Evolutionary conservation across 2,329 filamentous ascomycete genomes (phyloP).

Genomic region (Ilyonectria robusta): DNA sequence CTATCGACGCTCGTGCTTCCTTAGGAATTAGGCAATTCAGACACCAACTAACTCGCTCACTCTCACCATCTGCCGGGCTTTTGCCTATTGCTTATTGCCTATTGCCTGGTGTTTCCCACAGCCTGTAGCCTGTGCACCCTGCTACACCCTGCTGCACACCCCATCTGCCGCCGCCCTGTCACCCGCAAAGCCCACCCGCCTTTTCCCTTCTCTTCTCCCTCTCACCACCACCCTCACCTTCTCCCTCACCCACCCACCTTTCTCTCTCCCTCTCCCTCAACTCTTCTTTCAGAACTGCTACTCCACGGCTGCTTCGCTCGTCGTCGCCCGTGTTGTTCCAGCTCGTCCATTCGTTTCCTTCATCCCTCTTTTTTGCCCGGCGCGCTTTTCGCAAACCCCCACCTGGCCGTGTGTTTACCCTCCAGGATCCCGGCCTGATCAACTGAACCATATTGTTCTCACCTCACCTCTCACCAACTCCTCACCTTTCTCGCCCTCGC

Average conservation of each 20-base stretch:
- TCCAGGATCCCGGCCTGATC: conserved; percentile 24
- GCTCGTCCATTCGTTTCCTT: conserved; percentile 50
- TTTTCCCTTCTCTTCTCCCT: conserved; percentile 31
- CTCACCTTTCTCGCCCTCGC: conserved; percentile 14
- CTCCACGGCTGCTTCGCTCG: conserved; percentile 40
- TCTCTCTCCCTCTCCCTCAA: conserved; percentile 31
- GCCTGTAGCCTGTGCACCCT: not conserved
- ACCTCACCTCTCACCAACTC: conserved; percentile 1
- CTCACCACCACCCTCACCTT: conserved; percentile 36
- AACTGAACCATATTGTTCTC: conserved; percentile 12
- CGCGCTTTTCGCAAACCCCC: conserved; percentile 35
- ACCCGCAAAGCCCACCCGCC: conserved; percentile 11
- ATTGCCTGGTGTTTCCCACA: not conserved
- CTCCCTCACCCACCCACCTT: conserved; percentile 22
- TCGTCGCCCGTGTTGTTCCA: conserved; percentile 39
- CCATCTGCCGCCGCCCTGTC: too few relatives aligned
- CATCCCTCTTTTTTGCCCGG: conserved; percentile 31
- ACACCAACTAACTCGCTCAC: not conserved
- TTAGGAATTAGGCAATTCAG: not conserved
- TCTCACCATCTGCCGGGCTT: not conserved
- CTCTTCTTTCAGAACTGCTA: conserved; percentile 38
- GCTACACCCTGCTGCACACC: too few relatives aligned
- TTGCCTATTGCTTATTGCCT: not conserved
- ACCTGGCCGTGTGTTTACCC: conserved; percentile 14
- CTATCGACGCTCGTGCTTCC: not conserved